Conservation (phyloP, 2,329 filamentous ascomycete genomes). For the Aspergillus sp. region DNA sequence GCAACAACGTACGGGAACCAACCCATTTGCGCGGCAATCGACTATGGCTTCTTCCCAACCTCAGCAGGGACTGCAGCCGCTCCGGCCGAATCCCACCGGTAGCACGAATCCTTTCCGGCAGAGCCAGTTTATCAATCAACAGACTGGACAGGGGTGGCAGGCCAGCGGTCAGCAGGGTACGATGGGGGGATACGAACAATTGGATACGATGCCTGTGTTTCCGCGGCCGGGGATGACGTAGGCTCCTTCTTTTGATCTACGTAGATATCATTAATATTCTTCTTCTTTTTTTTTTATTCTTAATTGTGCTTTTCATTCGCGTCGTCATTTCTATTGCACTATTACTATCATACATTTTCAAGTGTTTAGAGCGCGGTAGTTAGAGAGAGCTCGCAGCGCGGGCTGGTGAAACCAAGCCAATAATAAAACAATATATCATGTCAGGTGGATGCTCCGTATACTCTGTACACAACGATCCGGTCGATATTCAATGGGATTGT, state of each 20-base stretch:
- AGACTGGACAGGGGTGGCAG: slow-evolving; percentile 85
- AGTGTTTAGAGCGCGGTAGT: not conserved
- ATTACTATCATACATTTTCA: not conserved
- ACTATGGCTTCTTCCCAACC: slow-evolving; percentile 31
- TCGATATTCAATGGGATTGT: too few species aligned
- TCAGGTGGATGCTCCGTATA: too few species aligned
- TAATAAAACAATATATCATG: too few species aligned
- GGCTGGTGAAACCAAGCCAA: not conserved
- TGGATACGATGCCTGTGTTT: slow-evolving; percentile 76
- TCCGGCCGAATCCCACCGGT: slow-evolving; percentile 71
- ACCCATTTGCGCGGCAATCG: slow-evolving; percentile 57
- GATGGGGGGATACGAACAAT: slow-evolving; percentile 64
- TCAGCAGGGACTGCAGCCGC: slow-evolving; percentile 28
- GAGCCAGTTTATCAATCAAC: slow-evolving; percentile 79
- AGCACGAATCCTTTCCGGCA: slow-evolving; percentile 94
- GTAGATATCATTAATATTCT: not conserved
- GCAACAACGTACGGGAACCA: slow-evolving; percentile 59
- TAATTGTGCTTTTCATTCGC: not conserved
- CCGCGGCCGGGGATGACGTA: slow-evolving; percentile 59
- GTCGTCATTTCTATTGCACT: not conserved
- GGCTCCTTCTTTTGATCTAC: not conserved
- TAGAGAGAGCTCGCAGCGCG: not conserved
- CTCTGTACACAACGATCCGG: too few species aligned
- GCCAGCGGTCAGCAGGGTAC: slow-evolving; percentile 62
- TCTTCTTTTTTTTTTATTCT: not conserved